phyloP scores from a whole-genome alignment of 192 early-diverging fungal genomes.

The Backusella westeae region DNA sequence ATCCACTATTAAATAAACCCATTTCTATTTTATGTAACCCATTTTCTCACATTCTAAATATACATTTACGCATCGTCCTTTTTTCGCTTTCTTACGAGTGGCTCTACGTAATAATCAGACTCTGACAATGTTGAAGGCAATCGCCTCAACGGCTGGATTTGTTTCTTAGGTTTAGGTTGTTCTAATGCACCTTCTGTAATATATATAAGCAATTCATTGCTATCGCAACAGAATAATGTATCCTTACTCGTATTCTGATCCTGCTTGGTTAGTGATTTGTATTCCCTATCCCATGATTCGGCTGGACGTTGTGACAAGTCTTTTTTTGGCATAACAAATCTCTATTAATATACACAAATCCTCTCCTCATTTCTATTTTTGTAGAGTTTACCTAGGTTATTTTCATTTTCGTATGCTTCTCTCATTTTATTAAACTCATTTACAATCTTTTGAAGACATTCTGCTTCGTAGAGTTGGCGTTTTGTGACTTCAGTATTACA shows the following conservation, averaged over 20 bases:
- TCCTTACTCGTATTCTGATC: background rate
- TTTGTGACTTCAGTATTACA: background rate
- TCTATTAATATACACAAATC: background rate
- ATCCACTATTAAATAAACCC: background rate
- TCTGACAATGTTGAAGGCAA: conserved; percentile 1
- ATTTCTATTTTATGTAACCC: background rate
- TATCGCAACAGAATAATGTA: background rate
- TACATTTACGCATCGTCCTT: background rate
- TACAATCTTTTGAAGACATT: background rate
- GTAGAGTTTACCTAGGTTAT: background rate
- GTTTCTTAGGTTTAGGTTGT: background rate
- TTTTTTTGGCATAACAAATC: background rate
- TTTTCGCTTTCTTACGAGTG: background rate
- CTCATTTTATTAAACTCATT: background rate
- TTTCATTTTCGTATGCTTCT: background rate
- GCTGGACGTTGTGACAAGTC: background rate
- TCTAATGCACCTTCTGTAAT: background rate
- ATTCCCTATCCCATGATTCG: background rate
- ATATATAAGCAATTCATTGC: background rate
- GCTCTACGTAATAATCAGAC: background rate
- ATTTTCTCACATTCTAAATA: background rate
- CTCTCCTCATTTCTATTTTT: background rate
- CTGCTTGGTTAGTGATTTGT: background rate
- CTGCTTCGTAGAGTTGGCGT: background rate
- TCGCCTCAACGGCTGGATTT: background rate